phyloP scores from a whole-genome alignment of 179 eudicot species.

The Spergularia azorica region DNA sequence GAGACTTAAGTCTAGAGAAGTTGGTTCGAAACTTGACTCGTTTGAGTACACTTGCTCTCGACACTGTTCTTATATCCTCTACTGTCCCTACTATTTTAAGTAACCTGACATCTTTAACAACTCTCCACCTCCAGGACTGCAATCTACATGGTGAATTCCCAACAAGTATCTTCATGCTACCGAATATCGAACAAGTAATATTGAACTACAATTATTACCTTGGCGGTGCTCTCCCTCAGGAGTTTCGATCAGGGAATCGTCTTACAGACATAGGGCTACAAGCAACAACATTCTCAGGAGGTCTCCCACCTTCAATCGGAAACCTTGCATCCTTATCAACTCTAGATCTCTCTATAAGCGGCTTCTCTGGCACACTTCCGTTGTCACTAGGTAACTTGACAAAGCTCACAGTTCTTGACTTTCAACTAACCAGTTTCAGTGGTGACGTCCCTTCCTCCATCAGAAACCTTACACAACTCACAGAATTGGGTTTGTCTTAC shows the following conservation, averaged over 20 bases:
- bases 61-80: slow-evolving; percentile 37
- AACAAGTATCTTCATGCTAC: slow-evolving; percentile 25
- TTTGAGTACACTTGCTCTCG: slow-evolving; percentile 39
- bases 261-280: background rate
- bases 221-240: slow-evolving; percentile 31
- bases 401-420: slow-evolving; percentile 3
- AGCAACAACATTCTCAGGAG: slow-evolving; percentile 4
- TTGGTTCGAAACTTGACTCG: slow-evolving; percentile 34
- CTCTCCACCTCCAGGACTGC: slow-evolving; percentile 8
- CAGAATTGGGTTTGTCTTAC: background rate
- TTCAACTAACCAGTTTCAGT: background rate
- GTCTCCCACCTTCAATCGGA: slow-evolving; percentile 17
- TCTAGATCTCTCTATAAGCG: too few relatives aligned
- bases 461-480: slow-evolving; percentile 22
- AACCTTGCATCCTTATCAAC: too few relatives aligned
- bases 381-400: slow-evolving; percentile 25
- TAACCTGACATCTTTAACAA: slow-evolving; percentile 26
- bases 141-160: slow-evolving; percentile 35
- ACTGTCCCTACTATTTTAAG: slow-evolving; percentile 4
- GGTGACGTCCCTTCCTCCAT: slow-evolving; percentile 12
- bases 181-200: slow-evolving; percentile 6
- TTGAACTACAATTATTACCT: background rate
- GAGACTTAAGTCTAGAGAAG: slow-evolving; percentile 27
- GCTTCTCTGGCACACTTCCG: too few relatives aligned
- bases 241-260: slow-evolving; percentile 17